Percentiles rank a stretch among this genome's conserved stretches.
Conservation (phyloP, 116 monocot genomes). For the Posidonia oceanica region DNA sequence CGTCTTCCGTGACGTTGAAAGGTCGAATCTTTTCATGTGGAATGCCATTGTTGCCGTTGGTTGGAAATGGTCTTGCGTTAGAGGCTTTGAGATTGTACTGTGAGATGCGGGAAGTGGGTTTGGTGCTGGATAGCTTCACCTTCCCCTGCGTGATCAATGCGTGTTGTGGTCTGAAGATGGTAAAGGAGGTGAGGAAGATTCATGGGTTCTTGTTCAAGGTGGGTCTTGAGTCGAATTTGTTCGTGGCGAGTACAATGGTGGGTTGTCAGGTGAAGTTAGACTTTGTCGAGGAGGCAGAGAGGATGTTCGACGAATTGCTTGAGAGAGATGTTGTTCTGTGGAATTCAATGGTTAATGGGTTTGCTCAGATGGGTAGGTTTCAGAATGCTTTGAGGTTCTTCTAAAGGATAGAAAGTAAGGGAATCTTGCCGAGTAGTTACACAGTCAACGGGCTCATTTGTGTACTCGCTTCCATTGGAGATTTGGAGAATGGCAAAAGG, state of each 20-base stretch:
- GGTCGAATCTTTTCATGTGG: slow-evolving; percentile 23
- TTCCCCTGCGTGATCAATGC: slow-evolving; percentile 29
- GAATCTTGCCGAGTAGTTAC: slow-evolving; percentile 19
- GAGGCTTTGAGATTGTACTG: slow-evolving; percentile 21
- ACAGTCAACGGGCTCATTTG: slow-evolving; percentile 35
- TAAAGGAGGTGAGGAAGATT: slow-evolving; percentile 3
- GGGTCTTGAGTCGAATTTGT: no score
- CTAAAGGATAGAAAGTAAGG: slow-evolving; percentile 18
- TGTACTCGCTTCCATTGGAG: slow-evolving; percentile 22
- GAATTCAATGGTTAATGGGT: slow-evolving; percentile 27
- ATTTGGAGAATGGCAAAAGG: slow-evolving; percentile 14
- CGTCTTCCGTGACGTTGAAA: no score
- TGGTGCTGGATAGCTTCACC: slow-evolving; percentile 34
- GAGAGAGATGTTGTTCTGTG: no score
- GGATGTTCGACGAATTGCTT: slow-evolving; percentile 22
- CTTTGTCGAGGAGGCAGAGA: slow-evolving; percentile 14
- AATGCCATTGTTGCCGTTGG: slow-evolving; percentile 26
- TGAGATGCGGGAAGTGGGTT: slow-evolving; percentile 4
- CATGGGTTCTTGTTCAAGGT: slow-evolving; percentile 20
- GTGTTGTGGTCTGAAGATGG: not conserved
- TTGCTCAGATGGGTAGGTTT: slow-evolving; percentile 22
- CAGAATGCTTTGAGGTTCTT: slow-evolving; percentile 24
- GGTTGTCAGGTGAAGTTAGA: slow-evolving; percentile 17
- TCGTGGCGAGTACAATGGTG: slow-evolving; percentile 9
- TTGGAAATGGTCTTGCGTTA: slow-evolving; percentile 20